Evolutionary conservation across 2,329 filamentous ascomycete species (phyloP).

Genomic region (Bipolaris oryzae): DNA sequence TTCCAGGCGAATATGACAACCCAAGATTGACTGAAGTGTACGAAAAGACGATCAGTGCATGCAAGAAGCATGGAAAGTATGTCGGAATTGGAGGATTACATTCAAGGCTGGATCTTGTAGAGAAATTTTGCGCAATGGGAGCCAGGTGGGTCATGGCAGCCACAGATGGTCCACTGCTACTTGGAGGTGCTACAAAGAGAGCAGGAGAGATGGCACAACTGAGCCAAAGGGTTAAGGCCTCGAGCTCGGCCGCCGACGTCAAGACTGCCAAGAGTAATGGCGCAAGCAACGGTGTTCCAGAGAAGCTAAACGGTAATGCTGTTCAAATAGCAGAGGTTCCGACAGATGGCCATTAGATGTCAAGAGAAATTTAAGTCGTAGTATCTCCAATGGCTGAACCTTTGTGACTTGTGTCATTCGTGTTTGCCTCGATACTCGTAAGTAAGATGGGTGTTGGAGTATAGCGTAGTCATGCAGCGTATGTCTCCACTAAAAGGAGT

Average conservation of each 20-base stretch:
- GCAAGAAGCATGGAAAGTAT: constrained; percentile 49
- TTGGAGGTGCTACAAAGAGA: constrained; percentile 47
- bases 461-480: too few relatives aligned
- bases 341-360: too few relatives aligned
- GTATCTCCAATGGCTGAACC: too few relatives aligned
- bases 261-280: not conserved
- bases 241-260: not conserved
- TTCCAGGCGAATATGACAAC: constrained; percentile 51
- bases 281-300: too few relatives aligned
- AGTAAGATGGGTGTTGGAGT: too few relatives aligned
- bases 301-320: not conserved
- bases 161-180: constrained; percentile 46
- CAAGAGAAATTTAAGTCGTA: too few relatives aligned
- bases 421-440: too few relatives aligned
- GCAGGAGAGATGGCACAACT: constrained; percentile 29
- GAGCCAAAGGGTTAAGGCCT: constrained; percentile 9
- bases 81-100: constrained; percentile 53
- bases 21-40: constrained; percentile 29
- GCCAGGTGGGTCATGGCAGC: constrained; percentile 50
- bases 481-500: too few relatives aligned
- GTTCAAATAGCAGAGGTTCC: too few relatives aligned
- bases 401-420: too few relatives aligned
- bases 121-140: constrained; percentile 50
- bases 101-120: constrained; percentile 50
- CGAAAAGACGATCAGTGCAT: constrained; percentile 47